Evolutionary conservation across 2,329 filamentous ascomycete species (phyloP).

Genomic region (Chalara sp.): DNA sequence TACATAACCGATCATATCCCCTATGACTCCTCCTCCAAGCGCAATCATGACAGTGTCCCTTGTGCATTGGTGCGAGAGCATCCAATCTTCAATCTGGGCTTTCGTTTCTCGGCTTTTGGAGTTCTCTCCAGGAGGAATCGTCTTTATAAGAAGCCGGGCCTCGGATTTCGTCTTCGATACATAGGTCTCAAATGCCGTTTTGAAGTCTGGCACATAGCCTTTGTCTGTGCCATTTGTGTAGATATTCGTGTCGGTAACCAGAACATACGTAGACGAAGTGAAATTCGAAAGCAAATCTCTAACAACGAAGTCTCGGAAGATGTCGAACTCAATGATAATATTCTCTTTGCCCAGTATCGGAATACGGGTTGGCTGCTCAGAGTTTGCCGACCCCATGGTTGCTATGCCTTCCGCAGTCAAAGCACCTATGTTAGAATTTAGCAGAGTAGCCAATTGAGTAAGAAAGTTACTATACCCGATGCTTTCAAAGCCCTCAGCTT

Average conservation of each 20-base stretch:
- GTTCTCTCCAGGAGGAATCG: constrained; percentile 83
- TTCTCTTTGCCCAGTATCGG: constrained; percentile 81
- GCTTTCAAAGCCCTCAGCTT: not conserved
- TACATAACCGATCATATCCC: constrained; percentile 95
- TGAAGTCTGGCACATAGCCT: constrained; percentile 70
- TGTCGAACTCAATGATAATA: constrained; percentile 85
- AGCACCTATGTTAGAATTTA: not conserved
- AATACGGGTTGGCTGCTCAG: constrained; percentile 49
- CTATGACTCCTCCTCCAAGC: constrained; percentile 91
- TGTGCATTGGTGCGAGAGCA: constrained; percentile 86
- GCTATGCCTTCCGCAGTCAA: not conserved
- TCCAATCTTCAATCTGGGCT: constrained; percentile 95
- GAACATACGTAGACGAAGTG: constrained; percentile 83
- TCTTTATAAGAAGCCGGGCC: constrained; percentile 74
- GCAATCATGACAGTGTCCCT: constrained; percentile 93
- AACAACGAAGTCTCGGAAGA: constrained; percentile 79
- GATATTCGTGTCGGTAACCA: constrained; percentile 95
- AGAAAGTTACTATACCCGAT: not conserved
- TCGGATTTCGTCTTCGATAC: constrained; percentile 30
- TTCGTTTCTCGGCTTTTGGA: constrained; percentile 93
- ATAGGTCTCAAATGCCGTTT: constrained; percentile 52
- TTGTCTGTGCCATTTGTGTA: constrained; percentile 41
- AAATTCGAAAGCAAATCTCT: constrained; percentile 73
- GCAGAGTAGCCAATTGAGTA: not conserved
- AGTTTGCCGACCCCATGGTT: constrained; percentile 17